Evolutionary conservation across 1,284 basidiomycete species (phyloP), one percentile per base, ranked within the genome.

Genomic region (Cryptococcus hybrid): DNA sequence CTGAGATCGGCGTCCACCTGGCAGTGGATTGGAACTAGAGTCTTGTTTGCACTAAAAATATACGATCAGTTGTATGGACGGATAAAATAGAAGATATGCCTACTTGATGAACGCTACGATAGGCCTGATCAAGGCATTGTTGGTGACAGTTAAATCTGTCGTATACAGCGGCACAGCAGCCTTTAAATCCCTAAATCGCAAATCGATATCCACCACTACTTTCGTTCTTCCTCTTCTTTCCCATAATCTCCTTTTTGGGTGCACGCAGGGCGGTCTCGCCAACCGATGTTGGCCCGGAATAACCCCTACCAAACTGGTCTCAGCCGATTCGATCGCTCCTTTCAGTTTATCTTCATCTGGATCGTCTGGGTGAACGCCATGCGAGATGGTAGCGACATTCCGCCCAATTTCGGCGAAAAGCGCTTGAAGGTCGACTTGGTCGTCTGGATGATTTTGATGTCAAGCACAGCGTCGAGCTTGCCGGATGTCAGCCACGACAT

Each of bases 81-180:
- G 18, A 18, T 18, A 18, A 18, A 37, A 11, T n/a, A n/a, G 4
- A 50, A 35, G 6, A 51, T 5, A 36, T 9, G 37, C 49, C 15
- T 67, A 92, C 90, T 96, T 96, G 85, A 99, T 96, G 73, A 99
- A 99, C 0, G 93, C 94, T 5, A 99, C 96, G 62, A 99, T 98
- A 3, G 96, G 95, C 58, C 96, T 80, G 45, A 97, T 89, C 37
- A 99, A 81, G n/a, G 95, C 96, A 71, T 89, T 92, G 70, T 95
- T 95, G 60, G 89, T 88, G 71, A 97, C 92, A 54, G 89, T 92
- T 57, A 99, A 74, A 67, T 94, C 89, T 47, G 82, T 83, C 36
- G 90, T 87, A 78, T 92, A 96, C 46, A 94, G 83, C 1, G 95
- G 96, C 13, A 99, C 92, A 9, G 87, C 90, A 37, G 95, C 95